Evolutionary conservation across 2,329 filamentous ascomycete genomes (phyloP).

Genomic region (Cladosporium phlei): DNA sequence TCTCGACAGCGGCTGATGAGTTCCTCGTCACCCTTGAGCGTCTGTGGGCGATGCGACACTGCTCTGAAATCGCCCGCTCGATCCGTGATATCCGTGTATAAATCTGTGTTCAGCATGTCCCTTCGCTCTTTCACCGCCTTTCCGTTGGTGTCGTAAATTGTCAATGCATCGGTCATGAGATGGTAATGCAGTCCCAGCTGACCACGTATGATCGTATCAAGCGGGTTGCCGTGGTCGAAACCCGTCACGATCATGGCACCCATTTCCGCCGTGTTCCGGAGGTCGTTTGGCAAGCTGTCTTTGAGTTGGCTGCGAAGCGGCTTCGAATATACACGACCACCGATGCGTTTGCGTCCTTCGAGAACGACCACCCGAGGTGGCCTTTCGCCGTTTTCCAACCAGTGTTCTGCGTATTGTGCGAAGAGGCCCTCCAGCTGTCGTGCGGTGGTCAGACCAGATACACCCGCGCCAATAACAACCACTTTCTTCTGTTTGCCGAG

Average conservation of each 20-base stretch:
- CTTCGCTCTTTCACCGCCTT: conserved; percentile 70
- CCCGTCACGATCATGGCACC: conserved; percentile 98
- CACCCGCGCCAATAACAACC: conserved; percentile 86
- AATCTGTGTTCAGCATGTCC: conserved; percentile 78
- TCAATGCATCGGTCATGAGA: conserved; percentile 70
- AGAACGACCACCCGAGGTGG: conserved; percentile 73
- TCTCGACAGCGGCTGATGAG: conserved; percentile 81
- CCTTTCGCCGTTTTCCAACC: conserved; percentile 60
- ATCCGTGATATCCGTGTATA: conserved; percentile 93
- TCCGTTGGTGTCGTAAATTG: conserved; percentile 81
- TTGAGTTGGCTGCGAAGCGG: conserved; percentile 57
- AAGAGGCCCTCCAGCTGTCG: conserved; percentile 86
- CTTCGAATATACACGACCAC: conserved; percentile 89
- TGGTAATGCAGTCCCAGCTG: conserved; percentile 87
- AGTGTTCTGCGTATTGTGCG: conserved; percentile 67
- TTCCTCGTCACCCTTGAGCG: conserved; percentile 76
- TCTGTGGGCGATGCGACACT: conserved; percentile 63
- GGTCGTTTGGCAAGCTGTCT: conserved; percentile 48
- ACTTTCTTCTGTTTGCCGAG: conserved; percentile 64
- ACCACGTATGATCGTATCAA: conserved; percentile 84
- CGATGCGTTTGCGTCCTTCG: conserved; percentile 81
- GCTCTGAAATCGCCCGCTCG: conserved; percentile 86
- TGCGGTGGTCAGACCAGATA: conserved; percentile 87
- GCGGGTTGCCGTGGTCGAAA: conserved; percentile 89
- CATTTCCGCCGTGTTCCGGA: conserved; percentile 82